Percentiles rank a stretch among this genome's conserved stretches.
phyloP scores from a whole-genome alignment of 2,329 filamentous ascomycete genomes.

The Colletotrichum trifolii region DNA sequence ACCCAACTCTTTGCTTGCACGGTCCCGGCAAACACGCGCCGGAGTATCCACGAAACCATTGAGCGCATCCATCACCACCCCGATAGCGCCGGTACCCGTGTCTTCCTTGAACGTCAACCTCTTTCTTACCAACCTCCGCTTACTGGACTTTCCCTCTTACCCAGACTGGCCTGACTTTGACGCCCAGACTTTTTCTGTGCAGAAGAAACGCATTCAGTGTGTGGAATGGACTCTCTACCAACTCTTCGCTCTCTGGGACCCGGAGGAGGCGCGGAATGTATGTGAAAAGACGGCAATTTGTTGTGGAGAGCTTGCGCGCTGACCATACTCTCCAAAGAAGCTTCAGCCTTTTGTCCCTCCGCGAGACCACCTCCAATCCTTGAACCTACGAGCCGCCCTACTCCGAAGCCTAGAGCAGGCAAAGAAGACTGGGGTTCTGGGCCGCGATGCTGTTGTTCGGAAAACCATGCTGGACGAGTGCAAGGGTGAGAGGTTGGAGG shows the following conservation, averaged over 20 bases:
- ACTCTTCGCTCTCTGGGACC: constrained; percentile 86
- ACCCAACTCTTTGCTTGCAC: constrained; percentile 44
- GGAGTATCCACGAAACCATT: constrained; percentile 34
- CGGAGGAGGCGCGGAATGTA: constrained; percentile 79
- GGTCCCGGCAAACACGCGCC: constrained; percentile 42
- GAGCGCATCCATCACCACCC: constrained; percentile 21
- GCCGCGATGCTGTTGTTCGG: constrained; percentile 81
- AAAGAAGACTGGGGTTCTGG: constrained; percentile 88
- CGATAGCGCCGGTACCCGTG: constrained; percentile 45
- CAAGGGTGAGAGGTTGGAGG: constrained; percentile 89
- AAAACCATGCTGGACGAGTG: constrained; percentile 99
- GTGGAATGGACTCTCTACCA: constrained; percentile 94
- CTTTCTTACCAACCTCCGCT: constrained; percentile 85
- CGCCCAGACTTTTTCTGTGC: constrained; percentile 77
- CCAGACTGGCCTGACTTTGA: constrained; percentile 86
- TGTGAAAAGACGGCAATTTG: constrained; percentile 31
- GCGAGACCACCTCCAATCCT: constrained; percentile 87
- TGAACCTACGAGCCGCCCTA: constrained; percentile 87
- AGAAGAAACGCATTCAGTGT: constrained; percentile 83
- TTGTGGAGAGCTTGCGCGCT: background rate
- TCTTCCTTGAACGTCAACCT: constrained; percentile 67
- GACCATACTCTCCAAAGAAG: constrained; percentile 66
- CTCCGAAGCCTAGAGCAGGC: constrained; percentile 83
- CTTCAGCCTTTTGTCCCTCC: constrained; percentile 92
- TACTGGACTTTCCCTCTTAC: constrained; percentile 81